Base-by-base conservation (phyloP, 176 grass and related monocot genomes). In the Juncus inflexus region DNA sequence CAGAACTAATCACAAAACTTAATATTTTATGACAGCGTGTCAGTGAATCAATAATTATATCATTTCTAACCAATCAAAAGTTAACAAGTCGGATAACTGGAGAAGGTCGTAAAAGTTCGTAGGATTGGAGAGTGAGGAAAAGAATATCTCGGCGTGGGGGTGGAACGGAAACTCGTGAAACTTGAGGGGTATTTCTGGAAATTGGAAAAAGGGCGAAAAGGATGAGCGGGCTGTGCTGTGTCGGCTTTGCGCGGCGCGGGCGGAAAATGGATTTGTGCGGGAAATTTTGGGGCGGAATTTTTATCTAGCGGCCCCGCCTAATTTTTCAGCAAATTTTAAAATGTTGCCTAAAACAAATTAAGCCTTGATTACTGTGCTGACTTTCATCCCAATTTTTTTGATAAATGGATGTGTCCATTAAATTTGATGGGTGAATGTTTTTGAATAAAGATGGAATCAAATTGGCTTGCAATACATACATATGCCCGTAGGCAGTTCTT, bases 211-310 rank as follows among this genome's bases (percentile, higher is more conserved):
- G 38, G 38, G 52, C 36, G 28, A 42, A 35, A 58, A 37, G 55
- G 15, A 9, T 40, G 9, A 52, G 58, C 10, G 55, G 68, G 15
- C 28, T 47, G 43, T 28, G 19, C 19, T 10, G 12, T 58, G 52
- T 42, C 37, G 40, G 37, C 52, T 55, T 38, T 71, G 40, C 40
- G 54, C 68, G 39, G 68, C 40, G 68, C 15, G 37, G 53, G 42
- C 12, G 68, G 13, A 71, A 57, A 54, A 15, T 45, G 15, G 14
- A 59, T 47, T 71, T 71, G 39, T 71, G 68, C 54, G 68, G 39
- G 68, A 71, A 71, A 47, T 58, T 71, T 58, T 69, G 66, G 66
- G 37, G 66, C 66, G 56, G 50, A 55, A 62, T 69, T 69, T 28
- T 28, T 35, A 36, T 40, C 36, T 55, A 12, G 35, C 66, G 36